Percentiles rank a stretch among this genome's conserved stretches.
These are phyloP conservation scores for Coemansia sp. DNA, from an alignment of 192 early-diverging fungal species.

Conservation along the genomic window DNA sequence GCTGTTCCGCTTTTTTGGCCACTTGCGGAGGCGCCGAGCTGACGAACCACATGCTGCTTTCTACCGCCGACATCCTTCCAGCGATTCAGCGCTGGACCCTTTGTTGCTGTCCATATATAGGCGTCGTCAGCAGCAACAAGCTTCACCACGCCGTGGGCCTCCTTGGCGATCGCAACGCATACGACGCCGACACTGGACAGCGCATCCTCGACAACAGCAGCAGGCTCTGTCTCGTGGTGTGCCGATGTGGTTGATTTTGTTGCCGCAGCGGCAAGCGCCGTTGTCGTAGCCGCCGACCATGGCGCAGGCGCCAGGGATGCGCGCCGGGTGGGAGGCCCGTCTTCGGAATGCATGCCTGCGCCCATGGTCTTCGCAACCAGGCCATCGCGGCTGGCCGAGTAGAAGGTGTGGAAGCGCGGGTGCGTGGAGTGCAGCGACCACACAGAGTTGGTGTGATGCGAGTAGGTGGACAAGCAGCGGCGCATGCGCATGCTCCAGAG, in stretches of 20 bases:
- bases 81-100: conserved; percentile 78
- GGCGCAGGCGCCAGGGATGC: conserved; percentile 16
- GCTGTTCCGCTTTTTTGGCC: neutral
- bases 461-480: conserved; percentile 86
- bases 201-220: conserved; percentile 21
- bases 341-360: conserved; percentile 50
- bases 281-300: neutral
- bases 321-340: conserved; percentile 7
- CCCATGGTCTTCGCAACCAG: conserved; percentile 81
- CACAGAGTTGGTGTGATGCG: conserved; percentile 84
- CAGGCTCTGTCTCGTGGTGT: neutral
- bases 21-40: neutral
- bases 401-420: conserved; percentile 87
- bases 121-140: conserved; percentile 83
- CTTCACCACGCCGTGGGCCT: conserved; percentile 80
- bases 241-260: neutral
- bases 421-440: conserved; percentile 90
- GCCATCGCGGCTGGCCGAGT: conserved; percentile 91
- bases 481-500: conserved; percentile 92
- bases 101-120: conserved; percentile 92
- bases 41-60: conserved; percentile 4
- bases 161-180: conserved; percentile 86
- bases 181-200: conserved; percentile 27
- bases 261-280: neutral
- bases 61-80: conserved; percentile 62